Conservation (phyloP, 495 filamentous ascomycete species). For the Cudoniella acicularis region DNA sequence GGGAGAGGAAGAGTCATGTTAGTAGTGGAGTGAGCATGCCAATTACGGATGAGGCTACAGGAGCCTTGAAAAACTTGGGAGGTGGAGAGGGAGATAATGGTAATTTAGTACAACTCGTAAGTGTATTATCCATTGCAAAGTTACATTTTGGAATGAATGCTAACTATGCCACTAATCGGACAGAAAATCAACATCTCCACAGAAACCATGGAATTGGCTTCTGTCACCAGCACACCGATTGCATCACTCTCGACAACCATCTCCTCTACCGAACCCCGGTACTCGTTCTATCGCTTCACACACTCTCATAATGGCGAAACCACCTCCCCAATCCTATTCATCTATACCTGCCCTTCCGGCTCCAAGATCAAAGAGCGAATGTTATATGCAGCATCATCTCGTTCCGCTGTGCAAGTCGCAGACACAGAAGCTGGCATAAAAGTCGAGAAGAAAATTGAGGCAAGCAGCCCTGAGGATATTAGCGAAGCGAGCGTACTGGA, state of each 20-base stretch:
- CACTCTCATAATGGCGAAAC: conserved; percentile 49
- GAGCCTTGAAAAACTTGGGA: conserved; percentile 56
- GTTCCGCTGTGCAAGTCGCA: conserved; percentile 63
- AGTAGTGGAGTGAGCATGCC: conserved; percentile 50
- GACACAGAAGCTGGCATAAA: conserved; percentile 65
- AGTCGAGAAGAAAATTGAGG: conserved; percentile 68
- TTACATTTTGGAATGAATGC: not conserved
- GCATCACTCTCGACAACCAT: conserved; percentile 59
- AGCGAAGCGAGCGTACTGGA: conserved; percentile 64
- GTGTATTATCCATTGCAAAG: conserved; percentile 26
- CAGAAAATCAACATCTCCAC: conserved; percentile 71
- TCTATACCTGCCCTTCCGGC: conserved; percentile 84
- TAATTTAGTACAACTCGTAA: conserved; percentile 76
- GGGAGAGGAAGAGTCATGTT: conserved; percentile 53
- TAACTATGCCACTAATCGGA: not conserved
- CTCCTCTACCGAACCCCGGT: conserved; percentile 77
- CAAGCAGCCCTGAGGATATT: conserved; percentile 70
- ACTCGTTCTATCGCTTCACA: conserved; percentile 79
- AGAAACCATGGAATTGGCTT: conserved; percentile 75
- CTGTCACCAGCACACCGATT: conserved; percentile 45
- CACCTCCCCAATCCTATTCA: conserved; percentile 73
- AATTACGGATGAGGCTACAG: conserved; percentile 66
- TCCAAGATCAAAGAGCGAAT: conserved; percentile 89
- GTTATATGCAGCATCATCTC: conserved; percentile 85
- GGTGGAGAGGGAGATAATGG: conserved; percentile 42